phyloP scores from a whole-genome alignment of 345 rosid genomes.

The Ceriops zippeliana region DNA sequence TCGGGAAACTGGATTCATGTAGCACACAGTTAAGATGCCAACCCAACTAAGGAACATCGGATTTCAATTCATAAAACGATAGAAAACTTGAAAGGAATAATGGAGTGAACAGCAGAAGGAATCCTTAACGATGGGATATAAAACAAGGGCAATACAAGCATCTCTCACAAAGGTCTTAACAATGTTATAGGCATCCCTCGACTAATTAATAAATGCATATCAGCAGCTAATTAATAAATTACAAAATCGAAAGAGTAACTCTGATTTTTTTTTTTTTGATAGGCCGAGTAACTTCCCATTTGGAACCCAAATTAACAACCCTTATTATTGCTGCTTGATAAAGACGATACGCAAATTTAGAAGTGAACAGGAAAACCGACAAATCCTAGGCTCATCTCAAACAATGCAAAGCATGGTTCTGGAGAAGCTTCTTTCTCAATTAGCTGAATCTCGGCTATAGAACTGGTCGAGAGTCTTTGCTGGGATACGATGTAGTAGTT shows the following conservation, averaged over 20 bases:
- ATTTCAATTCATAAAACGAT: too few species aligned
- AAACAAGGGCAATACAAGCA: too few species aligned
- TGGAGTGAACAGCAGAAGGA: too few species aligned
- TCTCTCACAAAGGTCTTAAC: too few species aligned
- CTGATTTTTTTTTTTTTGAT: background rate
- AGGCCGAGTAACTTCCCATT: background rate
- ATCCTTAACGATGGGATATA: too few species aligned
- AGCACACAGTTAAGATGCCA: too few species aligned
- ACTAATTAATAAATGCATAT: background rate
- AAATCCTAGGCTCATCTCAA: constrained; percentile 11
- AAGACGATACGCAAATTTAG: constrained; percentile 4
- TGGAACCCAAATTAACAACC: constrained; percentile 8
- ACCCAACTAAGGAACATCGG: too few species aligned
- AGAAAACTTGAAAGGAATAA: too few species aligned
- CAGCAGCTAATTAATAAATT: constrained; percentile 19
- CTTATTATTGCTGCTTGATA: constrained; percentile 18
- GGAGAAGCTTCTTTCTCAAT: constrained; percentile 23
- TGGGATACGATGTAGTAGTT: constrained; percentile 96
- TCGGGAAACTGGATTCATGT: too few species aligned
- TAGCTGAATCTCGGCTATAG: constrained; percentile 73
- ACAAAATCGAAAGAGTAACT: constrained; percentile 11
- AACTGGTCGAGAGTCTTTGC: constrained; percentile 84
- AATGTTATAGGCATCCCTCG: too few species aligned
- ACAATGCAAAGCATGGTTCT: background rate
- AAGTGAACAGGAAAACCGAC: constrained; percentile 4